Percentiles rank a stretch among this genome's conserved stretches.
Conservation (phyloP, 331 rosid genomes). For the Malus hybrid region DNA sequence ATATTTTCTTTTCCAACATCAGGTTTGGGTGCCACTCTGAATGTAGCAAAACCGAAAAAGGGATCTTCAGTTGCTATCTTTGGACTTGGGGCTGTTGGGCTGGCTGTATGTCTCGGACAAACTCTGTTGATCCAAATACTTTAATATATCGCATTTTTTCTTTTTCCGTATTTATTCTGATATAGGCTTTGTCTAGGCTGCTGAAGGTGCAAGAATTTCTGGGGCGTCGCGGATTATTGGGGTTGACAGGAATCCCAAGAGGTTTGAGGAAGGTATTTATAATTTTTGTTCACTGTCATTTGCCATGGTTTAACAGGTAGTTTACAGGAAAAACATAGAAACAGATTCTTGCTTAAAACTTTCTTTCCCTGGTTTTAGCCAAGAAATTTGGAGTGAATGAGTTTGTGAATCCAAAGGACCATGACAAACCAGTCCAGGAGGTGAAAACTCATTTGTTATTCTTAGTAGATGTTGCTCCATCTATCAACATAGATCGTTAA, state of each 20-base stretch:
- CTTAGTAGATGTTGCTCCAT: not conserved
- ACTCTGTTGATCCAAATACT: not conserved
- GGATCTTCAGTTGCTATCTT: conserved; percentile 29
- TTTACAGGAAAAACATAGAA: not conserved
- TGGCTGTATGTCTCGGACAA: conserved; percentile 20
- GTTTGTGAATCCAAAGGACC: conserved; percentile 38
- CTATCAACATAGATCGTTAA: not conserved
- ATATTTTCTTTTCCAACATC: not conserved
- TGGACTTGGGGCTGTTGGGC: conserved; percentile 42
- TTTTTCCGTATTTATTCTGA: not conserved
- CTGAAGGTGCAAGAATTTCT: conserved; percentile 46
- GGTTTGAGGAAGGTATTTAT: conserved; percentile 35
- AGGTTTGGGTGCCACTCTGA: conserved; percentile 36
- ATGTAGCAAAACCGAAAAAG: conserved; percentile 37
- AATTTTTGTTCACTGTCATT: not conserved
- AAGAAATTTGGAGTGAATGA: conserved; percentile 40
- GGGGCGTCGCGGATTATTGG: conserved; percentile 48
- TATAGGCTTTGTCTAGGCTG: conserved; percentile 25
- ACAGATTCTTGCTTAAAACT: not conserved
- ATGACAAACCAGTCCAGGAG: conserved; percentile 39
- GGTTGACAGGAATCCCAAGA: conserved; percentile 24
- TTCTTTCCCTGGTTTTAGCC: conserved; percentile 15
- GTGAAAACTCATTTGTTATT: conserved; percentile 1
- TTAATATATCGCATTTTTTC: not conserved
- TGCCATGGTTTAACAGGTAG: not conserved